Evolutionary conservation across 352 stramenopile species (phyloP), one percentile per base, ranked within the genome.

Genomic region (Pythium aristosporum): DNA sequence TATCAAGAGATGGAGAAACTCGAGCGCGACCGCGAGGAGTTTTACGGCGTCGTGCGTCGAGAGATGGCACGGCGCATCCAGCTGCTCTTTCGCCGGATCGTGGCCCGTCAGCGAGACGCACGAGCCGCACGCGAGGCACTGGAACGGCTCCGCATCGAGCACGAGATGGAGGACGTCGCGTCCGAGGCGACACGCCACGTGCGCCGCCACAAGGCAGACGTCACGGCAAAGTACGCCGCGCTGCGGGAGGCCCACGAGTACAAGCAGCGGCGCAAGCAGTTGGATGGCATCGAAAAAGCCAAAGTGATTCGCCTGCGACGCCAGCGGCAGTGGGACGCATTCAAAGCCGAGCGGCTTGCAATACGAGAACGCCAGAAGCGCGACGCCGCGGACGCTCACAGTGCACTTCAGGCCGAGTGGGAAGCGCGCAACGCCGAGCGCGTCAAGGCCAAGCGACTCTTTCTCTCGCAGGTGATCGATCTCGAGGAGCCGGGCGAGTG

Each of bases 231-330:
- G 44, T 92, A 82, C 56, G 71, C 85, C 44, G 74, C 79, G 42
- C 49, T 87, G 36, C 77, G 81, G 2, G 72, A 87, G 39, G 78
- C 84, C 11, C 51, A 62, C 6, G 69, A 84, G 12, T 75, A 76
- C 47, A 77, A 75, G 37, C 63, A 75, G 36, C 69, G 73, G 25
- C 80, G 77, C 28, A 71, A 76, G 23, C 65, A 71, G 21, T 79
- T 91, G 39, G 83, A 91, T 36, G 72, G 48, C 7, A 32, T 74
- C 1, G 79, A 92, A 57, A 92, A 90, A 42, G 67, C 80, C 20
- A 89, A 89, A 44, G 75, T 88, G 23, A 48, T 88, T 13, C 76
- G 65, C n/a, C 57, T 80, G 44, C 67, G 71, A 18, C 76, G 83
- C 0, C 76, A 88, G 49, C 77, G 81, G 2, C 68, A 85, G 51